Base-by-base conservation (phyloP, 2,329 filamentous ascomycete genomes). In the Apiospora aurea region DNA sequence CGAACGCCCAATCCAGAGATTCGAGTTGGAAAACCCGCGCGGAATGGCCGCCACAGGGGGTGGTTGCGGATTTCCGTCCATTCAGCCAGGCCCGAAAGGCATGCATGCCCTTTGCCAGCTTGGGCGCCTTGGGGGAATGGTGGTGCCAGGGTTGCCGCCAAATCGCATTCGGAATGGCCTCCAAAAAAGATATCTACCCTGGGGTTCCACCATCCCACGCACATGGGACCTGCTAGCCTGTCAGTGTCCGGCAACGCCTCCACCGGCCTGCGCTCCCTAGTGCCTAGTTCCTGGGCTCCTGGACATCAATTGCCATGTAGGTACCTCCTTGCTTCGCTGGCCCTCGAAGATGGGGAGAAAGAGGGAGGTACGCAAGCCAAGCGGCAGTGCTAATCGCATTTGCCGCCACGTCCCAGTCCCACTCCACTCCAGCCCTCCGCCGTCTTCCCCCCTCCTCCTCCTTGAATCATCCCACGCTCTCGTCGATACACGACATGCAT, bases 181-280 rank as follows among this genome's bases (percentile, higher is more conserved):
- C 57, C 57, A 64, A 38, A 64, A 24, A 24, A 41, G 44, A 69
- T 49, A 21, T 21, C 26, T 38, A 38, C 34, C 34, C 34, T 38
- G 24, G 34, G 44, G 44, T 69, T 49, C 44, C 44, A 47, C 67
- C 67, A 69, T 69, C 67, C 67, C 67, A 69, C 43, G 67, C 67
- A 69, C 47, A 69, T 47, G 67, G 67, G 67, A 69, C 67, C 67
- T 46, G 47, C 67, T 69, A 44, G 67, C 44, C 44, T 64, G 57
- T 64, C 57, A 64, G 57, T 41, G 41, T 41, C 57, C 57, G 38
- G 57, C 34, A 64, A 41, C 57, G 57, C 57, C 57, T 64, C 57
- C 57, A 64, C 57, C 57, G 2, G 2, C 34, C 34, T 5, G 57
- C 21, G 34, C 41, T 24, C 34, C 49, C 24, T 53, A 53, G 49